Percentiles rank a stretch among this genome's conserved stretches.
Conservation (phyloP, 257 asterid genomes). For the Nicotiana undulata region DNA sequence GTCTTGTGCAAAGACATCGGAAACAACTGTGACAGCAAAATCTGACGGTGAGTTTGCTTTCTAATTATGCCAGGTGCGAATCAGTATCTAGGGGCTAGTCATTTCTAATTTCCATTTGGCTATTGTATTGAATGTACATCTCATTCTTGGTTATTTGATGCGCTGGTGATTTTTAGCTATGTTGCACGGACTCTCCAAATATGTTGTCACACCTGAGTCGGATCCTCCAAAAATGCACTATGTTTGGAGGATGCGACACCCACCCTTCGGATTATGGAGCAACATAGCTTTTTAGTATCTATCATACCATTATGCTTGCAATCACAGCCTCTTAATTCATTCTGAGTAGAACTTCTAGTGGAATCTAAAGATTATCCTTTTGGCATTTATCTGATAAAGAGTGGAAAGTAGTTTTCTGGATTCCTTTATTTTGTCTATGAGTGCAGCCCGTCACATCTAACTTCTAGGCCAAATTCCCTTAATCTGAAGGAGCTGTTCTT, state of each 20-base stretch:
- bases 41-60: slow-evolving; percentile 40
- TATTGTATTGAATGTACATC: background rate
- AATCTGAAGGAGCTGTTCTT: slow-evolving; percentile 47
- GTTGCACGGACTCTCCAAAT: too few relatives aligned
- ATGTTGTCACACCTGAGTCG: too few relatives aligned
- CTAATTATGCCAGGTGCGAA: background rate
- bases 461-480: slow-evolving; percentile 27
- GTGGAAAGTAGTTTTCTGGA: slow-evolving; percentile 11
- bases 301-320: background rate
- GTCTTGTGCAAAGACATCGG: slow-evolving; percentile 60
- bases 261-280: too few relatives aligned
- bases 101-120: background rate
- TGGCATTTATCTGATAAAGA: background rate
- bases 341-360: background rate
- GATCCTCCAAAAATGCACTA: too few relatives aligned
- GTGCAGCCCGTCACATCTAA: background rate
- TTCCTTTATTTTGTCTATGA: background rate
- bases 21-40: slow-evolving; percentile 37
- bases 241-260: too few relatives aligned
- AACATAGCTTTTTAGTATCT: background rate
- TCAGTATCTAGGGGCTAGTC: background rate
- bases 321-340: background rate
- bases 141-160: background rate
- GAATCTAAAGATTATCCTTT: background rate
- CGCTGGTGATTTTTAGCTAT: background rate